phyloP scores from a whole-genome alignment of 179 eudicot genomes.

The Spinacia oleracea region DNA sequence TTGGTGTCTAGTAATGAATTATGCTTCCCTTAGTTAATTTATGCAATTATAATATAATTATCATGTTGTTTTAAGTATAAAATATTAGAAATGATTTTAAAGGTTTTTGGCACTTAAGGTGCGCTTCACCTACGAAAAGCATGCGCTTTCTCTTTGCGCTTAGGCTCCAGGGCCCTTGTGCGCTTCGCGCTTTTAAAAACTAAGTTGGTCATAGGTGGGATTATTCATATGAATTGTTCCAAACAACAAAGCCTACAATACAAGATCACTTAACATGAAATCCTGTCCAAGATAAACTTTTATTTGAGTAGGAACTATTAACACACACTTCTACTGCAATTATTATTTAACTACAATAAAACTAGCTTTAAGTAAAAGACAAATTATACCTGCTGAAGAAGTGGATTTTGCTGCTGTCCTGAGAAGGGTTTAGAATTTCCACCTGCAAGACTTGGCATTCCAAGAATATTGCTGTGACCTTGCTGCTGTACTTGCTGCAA shows the following conservation, averaged over 20 bases:
- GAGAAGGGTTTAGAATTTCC: conserved; percentile 77
- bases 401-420: conserved; percentile 78
- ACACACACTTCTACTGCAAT: not conserved
- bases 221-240: too few species aligned
- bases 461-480: conserved; percentile 78
- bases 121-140: too few species aligned
- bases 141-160: too few species aligned
- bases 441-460: conserved; percentile 70
- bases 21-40: too few species aligned
- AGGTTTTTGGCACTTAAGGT: too few species aligned
- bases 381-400: conserved; percentile 71
- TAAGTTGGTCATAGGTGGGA: too few species aligned
- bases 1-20: too few species aligned
- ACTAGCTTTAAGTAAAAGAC: not conserved
- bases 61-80: too few species aligned
- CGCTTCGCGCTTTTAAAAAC: too few species aligned
- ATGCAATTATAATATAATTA: too few species aligned
- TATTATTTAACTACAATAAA: conserved; percentile 8
- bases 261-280: not conserved
- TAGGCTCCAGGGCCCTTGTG: too few species aligned
- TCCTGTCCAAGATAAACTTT: not conserved
- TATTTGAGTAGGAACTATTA: not conserved
- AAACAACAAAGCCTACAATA: not conserved
- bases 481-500: conserved; percentile 93
- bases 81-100: too few species aligned